Conservation (phyloP, 495 filamentous ascomycete species). For the Neurospora intermedia region DNA sequence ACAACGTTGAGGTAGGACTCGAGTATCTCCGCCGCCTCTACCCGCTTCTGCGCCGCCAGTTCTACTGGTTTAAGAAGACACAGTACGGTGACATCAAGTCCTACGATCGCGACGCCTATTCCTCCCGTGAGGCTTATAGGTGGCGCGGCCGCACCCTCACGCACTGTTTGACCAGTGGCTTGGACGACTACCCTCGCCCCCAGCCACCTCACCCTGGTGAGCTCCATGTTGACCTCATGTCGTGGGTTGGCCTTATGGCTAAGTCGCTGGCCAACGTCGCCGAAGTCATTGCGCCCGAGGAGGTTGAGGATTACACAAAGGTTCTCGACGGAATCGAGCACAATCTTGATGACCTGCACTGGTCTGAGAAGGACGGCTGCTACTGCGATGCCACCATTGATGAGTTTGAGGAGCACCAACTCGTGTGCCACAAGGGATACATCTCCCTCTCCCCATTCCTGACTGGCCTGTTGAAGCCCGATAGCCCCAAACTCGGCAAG, state of each 20-base stretch:
- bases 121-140: conserved; percentile 80
- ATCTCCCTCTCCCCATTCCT: conserved; percentile 91
- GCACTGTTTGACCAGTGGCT: conserved; percentile 83
- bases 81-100: conserved; percentile 82
- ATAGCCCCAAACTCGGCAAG: conserved; percentile 60
- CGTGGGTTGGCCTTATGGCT: conserved; percentile 95
- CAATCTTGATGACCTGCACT: conserved; percentile 92
- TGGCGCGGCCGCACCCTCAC: conserved; percentile 85
- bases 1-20: conserved; percentile 55
- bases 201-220: conserved; percentile 97
- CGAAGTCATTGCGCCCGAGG: conserved; percentile 55
- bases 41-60: conserved; percentile 85
- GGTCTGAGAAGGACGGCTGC: conserved; percentile 64
- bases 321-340: conserved; percentile 68
- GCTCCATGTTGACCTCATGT: conserved; percentile 88
- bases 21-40: conserved; percentile 75
- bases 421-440: conserved; percentile 95
- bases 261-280: conserved; percentile 70
- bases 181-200: conserved; percentile 91
- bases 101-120: conserved; percentile 82
- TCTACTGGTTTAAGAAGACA: conserved; percentile 87
- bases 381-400: conserved; percentile 96
- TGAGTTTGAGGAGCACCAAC: conserved; percentile 79
- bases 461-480: conserved; percentile 58
- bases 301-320: conserved; percentile 58